These are phyloP conservation scores for Verruconis gallopava DNA, from an alignment of 2,329 filamentous ascomycete genomes.

Conservation along the genomic window DNA sequence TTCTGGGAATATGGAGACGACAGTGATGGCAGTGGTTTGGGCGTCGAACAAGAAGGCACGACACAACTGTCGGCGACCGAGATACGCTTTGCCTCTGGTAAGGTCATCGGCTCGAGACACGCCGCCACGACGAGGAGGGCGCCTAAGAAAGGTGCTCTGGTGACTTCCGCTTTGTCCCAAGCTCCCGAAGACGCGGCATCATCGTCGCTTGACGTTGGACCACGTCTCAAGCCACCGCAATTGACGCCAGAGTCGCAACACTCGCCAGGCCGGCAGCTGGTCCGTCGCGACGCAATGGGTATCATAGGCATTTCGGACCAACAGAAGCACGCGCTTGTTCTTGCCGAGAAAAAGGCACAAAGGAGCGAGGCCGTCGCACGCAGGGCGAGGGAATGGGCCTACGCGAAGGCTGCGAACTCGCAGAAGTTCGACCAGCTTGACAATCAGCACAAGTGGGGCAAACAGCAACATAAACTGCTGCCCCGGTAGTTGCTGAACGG, in stretches of 20 bases:
- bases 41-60: too few species aligned
- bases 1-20: slow-evolving; percentile 18
- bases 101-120: slow-evolving; percentile 10
- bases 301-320: slow-evolving; percentile 13
- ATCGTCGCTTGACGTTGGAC: too few species aligned
- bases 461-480: not conserved
- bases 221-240: too few species aligned
- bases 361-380: slow-evolving; percentile 13
- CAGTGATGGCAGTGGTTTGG: too few species aligned
- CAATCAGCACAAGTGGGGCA: not conserved
- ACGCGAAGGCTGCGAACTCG: slow-evolving; percentile 13
- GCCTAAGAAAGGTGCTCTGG: not conserved
- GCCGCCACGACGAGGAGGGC: not conserved
- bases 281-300: slow-evolving; percentile 14
- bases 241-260: slow-evolving; percentile 1
- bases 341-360: slow-evolving; percentile 16
- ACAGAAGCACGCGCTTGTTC: slow-evolving; percentile 14
- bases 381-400: slow-evolving; percentile 13
- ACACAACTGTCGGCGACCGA: slow-evolving; percentile 11
- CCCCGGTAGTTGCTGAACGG: too few species aligned
- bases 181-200: slow-evolving; percentile 6
- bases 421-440: slow-evolving; percentile 12
- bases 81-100: slow-evolving; percentile 11
- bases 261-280: slow-evolving; percentile 11
- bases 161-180: slow-evolving; percentile 4